Conservation (phyloP, 495 filamentous ascomycete genomes). For the Xeromyces bisporus region DNA sequence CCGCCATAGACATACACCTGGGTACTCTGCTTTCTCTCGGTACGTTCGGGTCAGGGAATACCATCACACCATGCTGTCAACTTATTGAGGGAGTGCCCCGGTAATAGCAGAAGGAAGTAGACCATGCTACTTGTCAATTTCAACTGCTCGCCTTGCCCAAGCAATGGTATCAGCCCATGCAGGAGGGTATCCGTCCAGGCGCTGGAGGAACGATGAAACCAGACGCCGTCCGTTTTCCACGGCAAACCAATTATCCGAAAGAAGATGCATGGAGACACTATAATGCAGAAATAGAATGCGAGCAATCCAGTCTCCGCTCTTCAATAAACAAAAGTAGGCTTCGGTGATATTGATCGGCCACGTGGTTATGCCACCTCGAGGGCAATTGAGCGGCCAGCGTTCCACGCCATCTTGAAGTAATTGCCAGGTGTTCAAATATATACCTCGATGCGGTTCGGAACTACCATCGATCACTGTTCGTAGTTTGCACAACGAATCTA, state of each 20-base stretch:
- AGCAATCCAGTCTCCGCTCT: conserved; percentile 20
- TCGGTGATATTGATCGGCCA: conserved; percentile 21
- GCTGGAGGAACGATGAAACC: conserved; percentile 15
- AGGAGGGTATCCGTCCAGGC: conserved; percentile 13
- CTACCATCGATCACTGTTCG: conserved; percentile 7
- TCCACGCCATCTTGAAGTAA: conserved; percentile 14
- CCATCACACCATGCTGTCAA: too few relatives aligned
- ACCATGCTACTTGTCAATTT: conserved; percentile 5
- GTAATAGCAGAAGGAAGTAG: too few relatives aligned
- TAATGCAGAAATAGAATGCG: conserved; percentile 24
- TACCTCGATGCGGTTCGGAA: conserved; percentile 4
- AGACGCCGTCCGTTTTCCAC: conserved; percentile 20
- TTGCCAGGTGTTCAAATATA: conserved; percentile 14
- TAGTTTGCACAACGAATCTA: conserved; percentile 12
- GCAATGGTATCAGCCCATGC: conserved; percentile 16
- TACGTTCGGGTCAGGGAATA: too few relatives aligned
- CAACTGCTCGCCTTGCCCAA: conserved; percentile 17
- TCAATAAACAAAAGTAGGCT: conserved; percentile 10
- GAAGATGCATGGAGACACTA: conserved; percentile 19
- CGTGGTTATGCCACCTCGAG: conserved; percentile 20
- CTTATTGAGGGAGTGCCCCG: too few relatives aligned
- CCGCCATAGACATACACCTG: too few relatives aligned
- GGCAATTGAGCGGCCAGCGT: conserved; percentile 18
- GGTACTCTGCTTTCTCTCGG: too few relatives aligned
- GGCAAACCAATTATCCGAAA: conserved; percentile 24